Evolutionary conservation across 257 asterid genomes (phyloP).

Genomic region (Solanum sitiens): DNA sequence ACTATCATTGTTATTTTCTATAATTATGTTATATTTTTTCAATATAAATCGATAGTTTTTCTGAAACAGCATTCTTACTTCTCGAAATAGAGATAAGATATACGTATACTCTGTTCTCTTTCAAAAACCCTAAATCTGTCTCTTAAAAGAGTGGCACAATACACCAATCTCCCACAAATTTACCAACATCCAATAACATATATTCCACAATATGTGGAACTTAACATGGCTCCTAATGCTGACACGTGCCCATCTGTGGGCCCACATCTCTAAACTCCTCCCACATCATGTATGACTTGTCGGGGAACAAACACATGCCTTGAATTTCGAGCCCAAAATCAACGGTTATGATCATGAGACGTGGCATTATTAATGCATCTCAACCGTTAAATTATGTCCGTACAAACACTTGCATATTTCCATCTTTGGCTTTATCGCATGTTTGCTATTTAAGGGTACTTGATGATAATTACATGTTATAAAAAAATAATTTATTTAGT

Average conservation of each 20-base stretch:
- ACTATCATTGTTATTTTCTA: no score
- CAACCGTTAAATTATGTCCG: slow-evolving; percentile 8
- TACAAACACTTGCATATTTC: slow-evolving; percentile 8
- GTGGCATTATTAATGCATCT: neutral
- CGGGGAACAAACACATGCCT: neutral
- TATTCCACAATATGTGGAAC: neutral
- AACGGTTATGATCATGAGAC: neutral
- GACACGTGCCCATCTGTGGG: neutral
- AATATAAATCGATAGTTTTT: no score
- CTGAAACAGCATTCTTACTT: neutral
- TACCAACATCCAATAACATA: neutral
- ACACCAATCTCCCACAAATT: neutral
- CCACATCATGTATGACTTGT: slow-evolving; percentile 9
- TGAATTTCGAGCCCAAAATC: neutral
- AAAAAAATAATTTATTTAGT: neutral
- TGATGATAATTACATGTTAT: neutral
- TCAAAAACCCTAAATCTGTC: neutral
- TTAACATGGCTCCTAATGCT: neutral
- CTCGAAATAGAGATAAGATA: no score
- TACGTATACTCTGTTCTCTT: no score
- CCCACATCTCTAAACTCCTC: neutral
- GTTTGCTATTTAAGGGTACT: slow-evolving; percentile 14
- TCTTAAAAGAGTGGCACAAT: neutral
- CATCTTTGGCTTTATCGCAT: slow-evolving; percentile 15
- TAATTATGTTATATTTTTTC: no score